These are phyloP conservation scores for Thalassiosira exigua DNA, from an alignment of 352 stramenopile species.

Conservation along the genomic window DNA sequence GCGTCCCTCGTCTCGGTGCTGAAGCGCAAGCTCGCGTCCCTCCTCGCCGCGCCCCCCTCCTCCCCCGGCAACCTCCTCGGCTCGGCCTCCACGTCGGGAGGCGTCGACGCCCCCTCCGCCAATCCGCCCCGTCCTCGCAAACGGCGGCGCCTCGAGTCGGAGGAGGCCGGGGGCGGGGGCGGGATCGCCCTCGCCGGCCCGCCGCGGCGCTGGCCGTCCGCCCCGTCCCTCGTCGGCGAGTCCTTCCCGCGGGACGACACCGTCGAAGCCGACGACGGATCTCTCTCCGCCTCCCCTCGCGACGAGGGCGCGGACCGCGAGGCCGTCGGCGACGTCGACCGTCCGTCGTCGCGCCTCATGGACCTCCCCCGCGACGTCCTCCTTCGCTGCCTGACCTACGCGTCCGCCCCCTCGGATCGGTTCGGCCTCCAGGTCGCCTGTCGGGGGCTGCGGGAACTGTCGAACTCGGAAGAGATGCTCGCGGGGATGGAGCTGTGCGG, in stretches of 20 bases:
- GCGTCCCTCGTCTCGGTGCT: constrained; percentile 32
- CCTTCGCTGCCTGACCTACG: constrained; percentile 64
- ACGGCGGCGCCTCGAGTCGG: background rate
- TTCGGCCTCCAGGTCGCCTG: constrained; percentile 66
- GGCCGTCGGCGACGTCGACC: too few species aligned
- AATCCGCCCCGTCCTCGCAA: too few species aligned
- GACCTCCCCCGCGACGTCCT: constrained; percentile 66
- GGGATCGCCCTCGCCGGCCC: background rate
- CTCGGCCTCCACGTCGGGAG: background rate
- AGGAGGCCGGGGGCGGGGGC: background rate
- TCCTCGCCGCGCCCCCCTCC: too few species aligned
- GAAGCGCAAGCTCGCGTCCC: constrained; percentile 38
- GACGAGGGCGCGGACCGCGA: too few species aligned
- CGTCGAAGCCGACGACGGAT: background rate
- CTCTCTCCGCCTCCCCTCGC: background rate
- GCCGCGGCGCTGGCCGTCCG: background rate
- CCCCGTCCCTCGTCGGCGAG: background rate
- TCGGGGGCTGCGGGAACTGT: constrained; percentile 62
- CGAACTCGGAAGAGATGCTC: constrained; percentile 68
- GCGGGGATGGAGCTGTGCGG: constrained; percentile 57
- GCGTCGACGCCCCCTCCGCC: too few species aligned
- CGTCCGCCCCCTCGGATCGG: constrained; percentile 57
- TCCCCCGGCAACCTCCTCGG: too few species aligned
- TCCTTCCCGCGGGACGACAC: background rate
- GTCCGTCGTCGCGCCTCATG: constrained; percentile 20